Base-by-base conservation (phyloP, 495 filamentous ascomycete species). In the Podospora australis region DNA sequence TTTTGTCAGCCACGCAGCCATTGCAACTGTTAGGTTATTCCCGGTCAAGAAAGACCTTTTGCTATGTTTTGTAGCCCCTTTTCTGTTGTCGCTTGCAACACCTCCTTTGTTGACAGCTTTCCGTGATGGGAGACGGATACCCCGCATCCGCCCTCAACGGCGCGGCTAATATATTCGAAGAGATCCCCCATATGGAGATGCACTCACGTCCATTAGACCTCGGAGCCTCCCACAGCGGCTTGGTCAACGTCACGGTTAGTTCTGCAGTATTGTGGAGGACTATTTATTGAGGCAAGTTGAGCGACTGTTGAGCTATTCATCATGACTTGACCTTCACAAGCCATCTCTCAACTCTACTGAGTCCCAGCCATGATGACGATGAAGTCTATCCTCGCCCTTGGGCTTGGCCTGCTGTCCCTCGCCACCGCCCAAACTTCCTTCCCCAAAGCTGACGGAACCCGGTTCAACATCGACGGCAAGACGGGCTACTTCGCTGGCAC, bases 401-500 rank as follows among this genome's bases (percentile, higher is more conserved):
- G 46, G 13, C 38, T 60, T 16, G 29, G 52, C 42, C 49, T 62
- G n/a, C 49, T 65, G 19, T 56, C 62, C 1, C 25, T 52, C 17
- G 56, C 43, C 7, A 9, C 41, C 8, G 49, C 46, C 20, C 48
- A 21, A 10, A 36, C 48, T 10, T 49, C 48, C 34, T 53, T 52
- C 1, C 40, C 52, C 29, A 52, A 52, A 4, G 41, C 43, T 4
- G 49, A 53, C 34, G 65, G 62, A 9, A 62, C 57, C 0, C 53
- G 54, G 20, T 84, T 86, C 67, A 71, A 65, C 41, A 78, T 86
- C 54, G 78, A 84, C 58, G 80, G 80, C 16, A 55, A 76, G 50
- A 79, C 77, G 4, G 70, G 71, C 48, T 80, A 83, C 64, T 84
- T 74, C 58, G 78, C 81, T 3, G 85, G 85, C 13, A 82, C 81